Percentiles rank a stretch among this genome's conserved stretches.
Conservation (phyloP, 768 basidiomycete genomes). For the Cyathus striatus region DNA sequence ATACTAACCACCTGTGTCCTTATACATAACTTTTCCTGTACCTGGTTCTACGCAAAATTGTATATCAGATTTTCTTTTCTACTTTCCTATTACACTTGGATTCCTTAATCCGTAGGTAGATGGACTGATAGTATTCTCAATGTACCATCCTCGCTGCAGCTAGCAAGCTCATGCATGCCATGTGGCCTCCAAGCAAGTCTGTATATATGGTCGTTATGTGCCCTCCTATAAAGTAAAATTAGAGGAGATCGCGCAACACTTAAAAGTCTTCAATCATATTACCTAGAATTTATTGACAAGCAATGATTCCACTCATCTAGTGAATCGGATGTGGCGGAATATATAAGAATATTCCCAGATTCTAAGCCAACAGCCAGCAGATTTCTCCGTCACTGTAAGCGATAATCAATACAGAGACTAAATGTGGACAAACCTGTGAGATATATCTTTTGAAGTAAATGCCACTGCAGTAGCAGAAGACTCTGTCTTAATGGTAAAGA, state of each 20-base stretch:
- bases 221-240: constrained; percentile 49
- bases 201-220: constrained; percentile 78
- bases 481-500: constrained; percentile 58
- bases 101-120: constrained; percentile 40
- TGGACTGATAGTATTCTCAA: constrained; percentile 71
- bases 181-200: constrained; percentile 74
- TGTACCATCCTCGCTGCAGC: constrained; percentile 91
- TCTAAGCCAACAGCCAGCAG: constrained; percentile 82
- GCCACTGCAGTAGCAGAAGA: constrained; percentile 81
- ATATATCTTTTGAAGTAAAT: constrained; percentile 36
- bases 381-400: constrained; percentile 25
- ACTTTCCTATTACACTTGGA: constrained; percentile 37
- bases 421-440: constrained; percentile 34
- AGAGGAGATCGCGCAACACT: too few relatives aligned
- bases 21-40: constrained; percentile 42
- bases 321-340: constrained; percentile 28
- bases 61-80: constrained; percentile 54
- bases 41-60: constrained; percentile 49
- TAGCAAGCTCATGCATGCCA: constrained; percentile 55
- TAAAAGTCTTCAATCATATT: too few relatives aligned
- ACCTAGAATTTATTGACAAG: background rate
- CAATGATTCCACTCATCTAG: constrained; percentile 42
- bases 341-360: constrained; percentile 69
- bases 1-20: constrained; percentile 59
- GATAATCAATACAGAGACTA: background rate